Evolutionary conservation across 1,284 basidiomycete species (phyloP).

Genomic region (Ganoderma multipileum): DNA sequence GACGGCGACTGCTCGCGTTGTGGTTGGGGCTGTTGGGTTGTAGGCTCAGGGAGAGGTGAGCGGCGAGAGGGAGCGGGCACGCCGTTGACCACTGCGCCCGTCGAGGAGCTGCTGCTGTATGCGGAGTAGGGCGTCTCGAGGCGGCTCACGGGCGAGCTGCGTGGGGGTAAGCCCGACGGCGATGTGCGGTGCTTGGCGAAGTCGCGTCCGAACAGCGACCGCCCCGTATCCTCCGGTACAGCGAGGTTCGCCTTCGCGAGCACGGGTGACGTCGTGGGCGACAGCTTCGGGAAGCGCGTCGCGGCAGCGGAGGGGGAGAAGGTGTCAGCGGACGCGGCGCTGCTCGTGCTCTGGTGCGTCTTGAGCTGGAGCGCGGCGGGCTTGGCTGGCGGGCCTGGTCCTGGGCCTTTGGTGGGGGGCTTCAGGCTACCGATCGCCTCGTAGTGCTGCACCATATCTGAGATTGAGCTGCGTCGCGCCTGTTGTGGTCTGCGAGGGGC

Average conservation of each 20-base stretch:
- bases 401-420: conserved; percentile 22
- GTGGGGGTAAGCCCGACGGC: conserved; percentile 33
- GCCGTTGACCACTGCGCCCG: conserved; percentile 25
- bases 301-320: conserved; percentile 38
- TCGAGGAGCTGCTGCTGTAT: conserved; percentile 14
- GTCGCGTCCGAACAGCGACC: conserved; percentile 30
- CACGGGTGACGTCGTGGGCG: conserved; percentile 39
- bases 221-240: conserved; percentile 35
- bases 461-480: conserved; percentile 73
- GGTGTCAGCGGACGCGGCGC: conserved; percentile 21
- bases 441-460: conserved; percentile 82
- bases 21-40: conserved; percentile 15
- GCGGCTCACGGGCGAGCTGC: conserved; percentile 36
- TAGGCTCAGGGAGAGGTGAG: conserved; percentile 29
- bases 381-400: conserved; percentile 39
- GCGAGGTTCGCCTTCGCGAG: conserved; percentile 34
- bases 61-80: conserved; percentile 35
- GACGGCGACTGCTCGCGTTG: conserved; percentile 22
- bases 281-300: conserved; percentile 41
- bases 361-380: conserved; percentile 39
- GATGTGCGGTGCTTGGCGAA: conserved; percentile 35
- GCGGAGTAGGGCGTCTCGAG: conserved; percentile 30
- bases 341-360: conserved; percentile 32
- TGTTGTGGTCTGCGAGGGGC: conserved; percentile 41
- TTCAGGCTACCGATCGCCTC: conserved; percentile 62